Evolutionary conservation across 345 rosid species (phyloP), one percentile per base, ranked within the genome.

Genomic region (Adansonia digitata): DNA sequence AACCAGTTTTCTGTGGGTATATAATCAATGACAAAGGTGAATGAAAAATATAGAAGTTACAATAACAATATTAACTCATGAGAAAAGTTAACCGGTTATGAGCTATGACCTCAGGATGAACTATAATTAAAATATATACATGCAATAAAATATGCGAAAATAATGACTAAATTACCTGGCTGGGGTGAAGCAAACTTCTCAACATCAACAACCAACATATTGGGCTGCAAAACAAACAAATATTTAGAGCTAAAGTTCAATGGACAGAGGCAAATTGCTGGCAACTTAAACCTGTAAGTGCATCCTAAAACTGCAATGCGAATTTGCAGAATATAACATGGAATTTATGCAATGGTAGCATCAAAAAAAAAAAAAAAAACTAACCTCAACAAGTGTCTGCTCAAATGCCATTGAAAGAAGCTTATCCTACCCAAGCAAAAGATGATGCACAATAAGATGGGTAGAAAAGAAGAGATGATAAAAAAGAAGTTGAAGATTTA

Each of bases 181-280:
- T 81, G 61, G 57, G 91, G 84, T 61, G 90, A 82, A 73, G 79
- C 85, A 57, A 95, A 88, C 81, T 95, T 95, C 85, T 90, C 96
- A 82, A 93, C 71, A 79, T 95, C 97, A 80, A 87, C 96, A 43
- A 95, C 99, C 69, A 95, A 91, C 97, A 95, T 95, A 83, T 95
- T 95, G 55, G 99, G 99, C 99, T 95, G 90, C 74, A 83, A 79
- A 35, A 31, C 52, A 40, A 74, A 53, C 55, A 17, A 78, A 57
- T 10, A 45, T 63, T 42, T 24, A 74, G 63, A 79, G 48, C 27
- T 20, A 68, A 79, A 73, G 42, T 74, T 70, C 60, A 45, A 80
- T 51, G 48, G 12, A 73, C 0, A 29, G 39, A 37, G 69, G 35
- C 35, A 56, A 35, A 43, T 27, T 42, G n/a, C 69, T 3, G 29